phyloP scores from a whole-genome alignment of 169 alveolate genomes.

The Plasmodium vinckei region DNA sequence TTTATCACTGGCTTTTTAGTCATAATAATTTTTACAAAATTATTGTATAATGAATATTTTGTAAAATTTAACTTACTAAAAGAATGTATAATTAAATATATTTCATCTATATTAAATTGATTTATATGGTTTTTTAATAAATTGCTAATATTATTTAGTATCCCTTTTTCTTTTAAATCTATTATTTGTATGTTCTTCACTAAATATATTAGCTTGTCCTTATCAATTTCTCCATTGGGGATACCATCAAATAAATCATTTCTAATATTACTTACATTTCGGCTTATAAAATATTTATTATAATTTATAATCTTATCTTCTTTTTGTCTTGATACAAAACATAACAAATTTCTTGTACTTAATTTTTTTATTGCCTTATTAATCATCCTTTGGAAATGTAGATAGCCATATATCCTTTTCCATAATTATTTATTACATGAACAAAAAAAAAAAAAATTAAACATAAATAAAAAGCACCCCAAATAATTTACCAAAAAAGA shows the following conservation, averaged over 20 bases:
- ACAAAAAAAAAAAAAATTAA: not conserved
- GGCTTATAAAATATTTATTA: not conserved
- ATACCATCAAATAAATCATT: not conserved
- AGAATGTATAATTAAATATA: slow-evolving; percentile 38
- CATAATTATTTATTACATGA: not conserved
- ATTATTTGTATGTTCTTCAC: slow-evolving; percentile 62
- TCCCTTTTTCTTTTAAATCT: slow-evolving; percentile 35
- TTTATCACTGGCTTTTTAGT: slow-evolving; percentile 28
- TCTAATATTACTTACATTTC: not conserved
- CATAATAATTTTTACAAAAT: slow-evolving; percentile 45
- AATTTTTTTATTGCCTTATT: not conserved
- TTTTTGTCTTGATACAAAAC: not conserved
- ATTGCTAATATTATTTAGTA: slow-evolving; percentile 38
- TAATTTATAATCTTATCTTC: too few relatives aligned
- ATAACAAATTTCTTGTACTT: not conserved
- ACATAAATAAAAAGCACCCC: too few relatives aligned
- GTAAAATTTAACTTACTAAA: slow-evolving; percentile 50
- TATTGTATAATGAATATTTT: slow-evolving; percentile 53
- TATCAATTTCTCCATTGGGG: slow-evolving; percentile 5
- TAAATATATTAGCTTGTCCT: slow-evolving; percentile 42
- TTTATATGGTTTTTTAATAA: slow-evolving; percentile 17
- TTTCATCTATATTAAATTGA: slow-evolving; percentile 29
- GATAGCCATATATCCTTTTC: not conserved
- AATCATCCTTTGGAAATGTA: slow-evolving; percentile 3
- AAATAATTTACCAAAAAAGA: not conserved